Evolutionary conservation across 208 protist genomes (phyloP).

Genomic region (Trypanosoma conorhini): DNA sequence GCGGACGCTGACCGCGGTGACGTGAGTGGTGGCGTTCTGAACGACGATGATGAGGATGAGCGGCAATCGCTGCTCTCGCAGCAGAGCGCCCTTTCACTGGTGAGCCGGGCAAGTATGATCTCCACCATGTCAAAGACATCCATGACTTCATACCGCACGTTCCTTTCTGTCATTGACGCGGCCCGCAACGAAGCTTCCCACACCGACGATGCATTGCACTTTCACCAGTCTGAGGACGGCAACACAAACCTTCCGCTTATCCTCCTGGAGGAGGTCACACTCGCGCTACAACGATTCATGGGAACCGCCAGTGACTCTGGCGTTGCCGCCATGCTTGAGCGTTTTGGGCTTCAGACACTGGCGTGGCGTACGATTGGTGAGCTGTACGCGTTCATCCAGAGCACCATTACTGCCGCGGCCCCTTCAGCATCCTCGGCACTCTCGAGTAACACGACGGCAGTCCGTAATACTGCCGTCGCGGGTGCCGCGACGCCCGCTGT

Average conservation of each 20-base stretch:
- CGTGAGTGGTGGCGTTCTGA: not conserved
- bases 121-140: conserved; percentile 78
- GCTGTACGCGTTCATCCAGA: conserved; percentile 58
- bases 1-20: conserved; percentile 2
- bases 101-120: conserved; percentile 76
- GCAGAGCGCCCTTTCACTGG: conserved; percentile 46
- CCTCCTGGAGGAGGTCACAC: conserved; percentile 76
- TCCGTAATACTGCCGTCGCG: not conserved
- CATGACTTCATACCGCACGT: conserved; percentile 70
- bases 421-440: conserved; percentile 2
- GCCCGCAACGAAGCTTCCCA: conserved; percentile 16
- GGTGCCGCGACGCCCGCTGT: conserved; percentile 18
- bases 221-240: conserved; percentile 82
- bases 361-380: conserved; percentile 70
- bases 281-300: conserved; percentile 68
- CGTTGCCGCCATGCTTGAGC: conserved; percentile 35
- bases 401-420: conserved; percentile 26
- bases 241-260: conserved; percentile 91
- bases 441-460: not conserved
- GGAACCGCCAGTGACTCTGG: conserved; percentile 28
- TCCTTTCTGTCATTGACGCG: conserved; percentile 77
- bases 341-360: conserved; percentile 55
- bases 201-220: conserved; percentile 1
- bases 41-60: conserved; percentile 7
- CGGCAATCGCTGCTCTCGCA: conserved; percentile 18